Evolutionary conservation across 2,329 filamentous ascomycete species (phyloP).

Genomic region (Dothistroma septosporum): DNA sequence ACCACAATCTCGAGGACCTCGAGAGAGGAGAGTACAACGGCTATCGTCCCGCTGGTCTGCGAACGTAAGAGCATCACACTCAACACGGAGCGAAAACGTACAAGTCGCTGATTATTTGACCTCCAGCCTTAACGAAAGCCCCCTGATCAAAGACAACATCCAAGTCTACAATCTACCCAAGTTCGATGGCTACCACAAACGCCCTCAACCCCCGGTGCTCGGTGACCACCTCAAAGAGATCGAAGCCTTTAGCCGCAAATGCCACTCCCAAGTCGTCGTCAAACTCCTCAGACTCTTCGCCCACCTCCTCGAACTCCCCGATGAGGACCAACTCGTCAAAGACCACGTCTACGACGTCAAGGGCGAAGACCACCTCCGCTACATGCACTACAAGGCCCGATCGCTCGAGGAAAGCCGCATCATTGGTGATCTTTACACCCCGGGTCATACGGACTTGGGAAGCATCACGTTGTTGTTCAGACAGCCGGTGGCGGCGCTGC

Average conservation of each 20-base stretch:
- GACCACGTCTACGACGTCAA: conserved; percentile 56
- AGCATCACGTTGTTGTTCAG: conserved; percentile 42
- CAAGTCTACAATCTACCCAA: conserved; percentile 60
- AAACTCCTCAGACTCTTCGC: conserved; percentile 58
- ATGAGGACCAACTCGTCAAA: conserved; percentile 54
- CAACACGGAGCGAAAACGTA: no score
- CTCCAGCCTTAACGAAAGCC: neutral
- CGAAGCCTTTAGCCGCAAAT: conserved; percentile 49
- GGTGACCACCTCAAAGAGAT: conserved; percentile 51
- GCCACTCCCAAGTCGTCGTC: conserved; percentile 54
- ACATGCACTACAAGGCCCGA: conserved; percentile 29
- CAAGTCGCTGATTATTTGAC: no score
- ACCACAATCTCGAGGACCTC: conserved; percentile 33
- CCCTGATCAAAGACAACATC: conserved; percentile 46
- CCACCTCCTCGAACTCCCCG: conserved; percentile 55
- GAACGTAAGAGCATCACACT: conserved; percentile 5
- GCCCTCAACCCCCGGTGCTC: conserved; percentile 33
- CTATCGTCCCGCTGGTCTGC: conserved; percentile 21
- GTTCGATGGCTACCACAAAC: conserved; percentile 32
- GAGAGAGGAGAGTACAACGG: conserved; percentile 28
- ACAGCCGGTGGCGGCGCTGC: conserved; percentile 39
- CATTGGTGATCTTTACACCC: conserved; percentile 20
- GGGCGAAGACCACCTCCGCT: conserved; percentile 57
- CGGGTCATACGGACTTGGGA: conserved; percentile 43
- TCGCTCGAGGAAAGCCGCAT: conserved; percentile 19